Percentiles rank a stretch among this genome's conserved stretches.
These are phyloP conservation scores for Voacanga thouarsii DNA, from an alignment of 257 asterid species.

Conservation along the genomic window DNA sequence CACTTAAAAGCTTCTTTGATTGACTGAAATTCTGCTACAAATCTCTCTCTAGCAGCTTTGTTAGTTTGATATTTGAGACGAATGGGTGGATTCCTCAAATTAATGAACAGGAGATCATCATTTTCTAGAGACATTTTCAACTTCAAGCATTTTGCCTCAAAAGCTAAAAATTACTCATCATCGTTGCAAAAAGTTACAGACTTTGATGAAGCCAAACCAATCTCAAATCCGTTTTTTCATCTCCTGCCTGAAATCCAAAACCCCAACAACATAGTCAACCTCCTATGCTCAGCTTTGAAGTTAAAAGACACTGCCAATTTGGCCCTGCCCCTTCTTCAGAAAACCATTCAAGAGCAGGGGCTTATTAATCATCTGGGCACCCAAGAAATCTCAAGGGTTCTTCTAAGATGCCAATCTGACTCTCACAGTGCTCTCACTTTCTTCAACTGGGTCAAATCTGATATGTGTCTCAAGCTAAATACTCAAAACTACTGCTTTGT, in stretches of 20 bases:
- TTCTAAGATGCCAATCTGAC: slow-evolving; percentile 86
- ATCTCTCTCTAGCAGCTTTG: neutral
- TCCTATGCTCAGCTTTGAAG: slow-evolving; percentile 54
- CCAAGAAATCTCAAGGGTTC: slow-evolving; percentile 59
- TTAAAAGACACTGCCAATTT: slow-evolving; percentile 33
- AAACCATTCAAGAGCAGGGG: slow-evolving; percentile 37
- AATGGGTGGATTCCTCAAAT: neutral
- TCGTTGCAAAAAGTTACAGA: slow-evolving; percentile 32
- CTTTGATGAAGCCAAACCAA: slow-evolving; percentile 20
- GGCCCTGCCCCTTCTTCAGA: slow-evolving; percentile 27
- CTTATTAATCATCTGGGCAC: slow-evolving; percentile 44
- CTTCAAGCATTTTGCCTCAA: neutral
- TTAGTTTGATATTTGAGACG: neutral
- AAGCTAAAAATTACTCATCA: slow-evolving; percentile 18
- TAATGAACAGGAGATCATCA: neutral
- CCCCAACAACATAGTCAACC: slow-evolving; percentile 64
- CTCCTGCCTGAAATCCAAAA: slow-evolving; percentile 61
- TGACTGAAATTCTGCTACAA: neutral
- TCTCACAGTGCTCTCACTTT: slow-evolving; percentile 54
- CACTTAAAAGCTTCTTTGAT: neutral
- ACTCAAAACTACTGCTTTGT: slow-evolving; percentile 51
- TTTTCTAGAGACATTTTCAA: neutral
- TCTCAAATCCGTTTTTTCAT: slow-evolving; percentile 52
- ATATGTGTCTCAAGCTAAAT: slow-evolving; percentile 38
- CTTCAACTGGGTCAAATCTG: slow-evolving; percentile 67